Conservation (phyloP, 352 stramenopile species). For the Globisporangium radiosum region DNA sequence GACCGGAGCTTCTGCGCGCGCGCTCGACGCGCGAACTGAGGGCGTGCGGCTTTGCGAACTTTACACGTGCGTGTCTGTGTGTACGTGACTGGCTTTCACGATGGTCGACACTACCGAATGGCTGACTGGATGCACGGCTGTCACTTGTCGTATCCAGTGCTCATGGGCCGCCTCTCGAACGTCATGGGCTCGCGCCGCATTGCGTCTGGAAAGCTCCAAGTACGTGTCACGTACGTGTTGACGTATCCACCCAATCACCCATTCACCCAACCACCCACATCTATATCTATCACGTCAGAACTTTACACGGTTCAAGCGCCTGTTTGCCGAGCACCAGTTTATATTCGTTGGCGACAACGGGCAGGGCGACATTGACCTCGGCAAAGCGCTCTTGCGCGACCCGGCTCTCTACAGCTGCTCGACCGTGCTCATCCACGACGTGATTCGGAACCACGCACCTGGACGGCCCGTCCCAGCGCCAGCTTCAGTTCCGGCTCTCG, state of each 20-base stretch:
- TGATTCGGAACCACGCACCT: constrained; percentile 67
- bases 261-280: neutral
- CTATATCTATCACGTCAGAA: constrained; percentile 25
- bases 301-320: constrained; percentile 61
- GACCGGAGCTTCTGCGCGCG: constrained; percentile 61
- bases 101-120: no score
- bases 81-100: neutral
- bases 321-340: constrained; percentile 71
- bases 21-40: constrained; percentile 56
- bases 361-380: constrained; percentile 75
- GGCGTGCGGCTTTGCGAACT: constrained; percentile 67
- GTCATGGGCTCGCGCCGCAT: constrained; percentile 63
- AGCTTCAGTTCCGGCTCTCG: no score
- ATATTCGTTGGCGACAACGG: constrained; percentile 81
- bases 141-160: constrained; percentile 21
- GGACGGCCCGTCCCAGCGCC: no score
- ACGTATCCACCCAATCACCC: neutral
- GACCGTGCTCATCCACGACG: constrained; percentile 72
- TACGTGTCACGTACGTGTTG: constrained; percentile 8
- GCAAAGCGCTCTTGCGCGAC: constrained; percentile 54
- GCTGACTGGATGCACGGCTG: no score
- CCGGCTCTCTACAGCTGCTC: constrained; percentile 47
- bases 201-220: constrained; percentile 58
- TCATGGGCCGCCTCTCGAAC: constrained; percentile 65
- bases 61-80: constrained; percentile 43